Evolutionary conservation across 805 yeast genomes (phyloP).

Genomic region (Monosporozyma aquatica): DNA sequence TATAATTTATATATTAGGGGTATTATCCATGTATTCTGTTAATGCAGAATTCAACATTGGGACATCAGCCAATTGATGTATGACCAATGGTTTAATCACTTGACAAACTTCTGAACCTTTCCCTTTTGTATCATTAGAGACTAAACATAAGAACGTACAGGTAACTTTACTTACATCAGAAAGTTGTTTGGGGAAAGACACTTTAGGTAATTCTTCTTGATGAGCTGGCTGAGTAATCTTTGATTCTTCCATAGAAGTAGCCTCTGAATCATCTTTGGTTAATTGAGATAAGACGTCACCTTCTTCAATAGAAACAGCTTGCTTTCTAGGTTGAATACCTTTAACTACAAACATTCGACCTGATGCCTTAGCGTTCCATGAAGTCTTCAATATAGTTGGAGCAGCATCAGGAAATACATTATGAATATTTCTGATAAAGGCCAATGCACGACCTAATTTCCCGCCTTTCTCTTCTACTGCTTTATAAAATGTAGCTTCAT

Average conservation of each 20-base stretch:
- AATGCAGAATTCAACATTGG: slow-evolving; percentile 27
- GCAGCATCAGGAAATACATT: slow-evolving; percentile 79
- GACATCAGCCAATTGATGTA: slow-evolving; percentile 27
- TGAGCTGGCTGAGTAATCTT: slow-evolving; percentile 14
- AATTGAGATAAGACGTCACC: slow-evolving; percentile 37
- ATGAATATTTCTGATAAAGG: slow-evolving; percentile 89
- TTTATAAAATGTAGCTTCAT: slow-evolving; percentile 75
- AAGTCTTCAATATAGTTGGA: slow-evolving; percentile 79
- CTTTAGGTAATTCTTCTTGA: slow-evolving; percentile 22
- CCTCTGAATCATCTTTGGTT: slow-evolving; percentile 11
- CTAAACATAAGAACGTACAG: slow-evolving; percentile 25
- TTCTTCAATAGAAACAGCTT: slow-evolving; percentile 40
- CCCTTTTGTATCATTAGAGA: slow-evolving; percentile 27
- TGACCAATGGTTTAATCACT: slow-evolving; percentile 21
- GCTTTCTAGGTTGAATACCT: slow-evolving; percentile 82
- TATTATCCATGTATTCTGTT: slow-evolving; percentile 28
- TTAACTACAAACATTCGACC: slow-evolving; percentile 81
- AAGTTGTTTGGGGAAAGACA: slow-evolving; percentile 23
- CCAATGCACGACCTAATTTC: slow-evolving; percentile 84
- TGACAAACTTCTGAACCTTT: slow-evolving; percentile 23
- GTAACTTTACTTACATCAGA: slow-evolving; percentile 29
- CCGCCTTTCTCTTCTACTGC: slow-evolving; percentile 43
- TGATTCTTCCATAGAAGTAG: slow-evolving; percentile 17
- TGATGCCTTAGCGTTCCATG: slow-evolving; percentile 52
- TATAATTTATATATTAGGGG: slow-evolving; percentile 16